Percentiles rank a stretch among this genome's conserved stretches.
Conservation (phyloP, 352 stramenopile species). For the Aphanomyces euteiches region DNA sequence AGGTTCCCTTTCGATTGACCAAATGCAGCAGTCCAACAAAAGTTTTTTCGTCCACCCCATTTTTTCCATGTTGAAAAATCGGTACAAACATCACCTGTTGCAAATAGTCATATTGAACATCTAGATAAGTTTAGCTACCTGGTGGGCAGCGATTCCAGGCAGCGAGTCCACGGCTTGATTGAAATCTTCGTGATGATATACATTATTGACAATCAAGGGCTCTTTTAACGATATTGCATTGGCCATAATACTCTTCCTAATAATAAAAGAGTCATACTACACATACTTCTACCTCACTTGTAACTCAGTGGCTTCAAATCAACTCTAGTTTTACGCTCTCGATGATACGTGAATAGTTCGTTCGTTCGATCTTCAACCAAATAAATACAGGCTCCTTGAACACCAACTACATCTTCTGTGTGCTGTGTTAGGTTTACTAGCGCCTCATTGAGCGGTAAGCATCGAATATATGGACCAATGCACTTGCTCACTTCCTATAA, state of each 20-base stretch:
- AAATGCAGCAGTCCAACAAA: conserved; percentile 66
- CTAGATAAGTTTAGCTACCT: neutral
- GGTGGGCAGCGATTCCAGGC: conserved; percentile 40
- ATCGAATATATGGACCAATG: conserved; percentile 56
- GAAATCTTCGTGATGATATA: conserved; percentile 38
- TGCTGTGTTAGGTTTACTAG: conserved; percentile 48
- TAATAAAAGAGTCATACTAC: neutral
- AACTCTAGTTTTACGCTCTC: conserved; percentile 59
- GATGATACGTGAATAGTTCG: conserved; percentile 71
- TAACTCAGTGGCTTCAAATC: conserved; percentile 51
- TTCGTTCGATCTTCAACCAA: conserved; percentile 42
- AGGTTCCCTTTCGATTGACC: conserved; percentile 65
- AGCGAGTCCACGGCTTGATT: conserved; percentile 74
- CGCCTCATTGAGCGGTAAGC: conserved; percentile 58
- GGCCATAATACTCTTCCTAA: conserved; percentile 47
- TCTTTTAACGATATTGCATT: conserved; percentile 45
- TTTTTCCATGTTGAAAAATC: conserved; percentile 39
- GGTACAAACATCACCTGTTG: conserved; percentile 49
- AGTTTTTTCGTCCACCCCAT: conserved; percentile 34
- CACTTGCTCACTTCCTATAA: conserved; percentile 29
- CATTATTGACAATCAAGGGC: conserved; percentile 64
- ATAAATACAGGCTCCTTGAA: conserved; percentile 67
- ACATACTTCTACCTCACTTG: conserved; percentile 11
- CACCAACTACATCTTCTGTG: conserved; percentile 67
- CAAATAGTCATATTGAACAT: no score